A percentile compares a stretch with the other conserved stretches of the same genome.
Conservation (phyloP, 2,329 filamentous ascomycete species). For the Pseudogymnoascus sp. region DNA sequence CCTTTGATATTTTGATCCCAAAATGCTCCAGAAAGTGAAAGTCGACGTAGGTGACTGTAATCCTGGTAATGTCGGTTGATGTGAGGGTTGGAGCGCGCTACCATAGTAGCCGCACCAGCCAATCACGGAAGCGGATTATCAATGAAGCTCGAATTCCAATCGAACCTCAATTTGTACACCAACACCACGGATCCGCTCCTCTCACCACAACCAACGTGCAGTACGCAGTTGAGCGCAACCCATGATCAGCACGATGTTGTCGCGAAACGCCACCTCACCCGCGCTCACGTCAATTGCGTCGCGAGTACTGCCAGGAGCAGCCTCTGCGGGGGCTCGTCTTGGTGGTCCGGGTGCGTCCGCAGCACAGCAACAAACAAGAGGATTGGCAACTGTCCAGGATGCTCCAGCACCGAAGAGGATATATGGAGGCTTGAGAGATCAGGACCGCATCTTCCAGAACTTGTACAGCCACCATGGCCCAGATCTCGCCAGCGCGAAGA, state of each 20-base stretch:
- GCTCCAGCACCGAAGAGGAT: conserved; percentile 58
- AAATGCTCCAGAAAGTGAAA: background rate
- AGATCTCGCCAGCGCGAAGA: conserved; percentile 88
- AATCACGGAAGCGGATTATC: conserved; percentile 9
- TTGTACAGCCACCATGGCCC: conserved; percentile 88
- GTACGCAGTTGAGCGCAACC: conserved; percentile 28
- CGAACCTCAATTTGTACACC: conserved; percentile 8
- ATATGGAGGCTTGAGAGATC: conserved; percentile 84
- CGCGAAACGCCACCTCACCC: conserved; percentile 28
- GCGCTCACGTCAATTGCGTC: conserved; percentile 25
- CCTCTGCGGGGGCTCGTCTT: conserved; percentile 21
- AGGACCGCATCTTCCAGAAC: conserved; percentile 99
- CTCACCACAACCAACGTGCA: conserved; percentile 6
- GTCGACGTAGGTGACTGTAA: background rate
- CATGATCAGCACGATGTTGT: conserved; percentile 27
- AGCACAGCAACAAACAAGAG: conserved; percentile 51
- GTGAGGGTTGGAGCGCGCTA: background rate
- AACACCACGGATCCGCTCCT: conserved; percentile 3
- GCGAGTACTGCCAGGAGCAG: conserved; percentile 25
- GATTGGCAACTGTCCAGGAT: conserved; percentile 76
- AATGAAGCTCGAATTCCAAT: conserved; percentile 9
- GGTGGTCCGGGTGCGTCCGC: conserved; percentile 26
- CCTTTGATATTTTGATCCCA: background rate
- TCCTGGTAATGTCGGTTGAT: background rate
- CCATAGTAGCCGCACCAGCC: background rate